Evolutionary conservation across 768 basidiomycete genomes (phyloP), one percentile per base, ranked within the genome.

Genomic region (Amanita phalloides): DNA sequence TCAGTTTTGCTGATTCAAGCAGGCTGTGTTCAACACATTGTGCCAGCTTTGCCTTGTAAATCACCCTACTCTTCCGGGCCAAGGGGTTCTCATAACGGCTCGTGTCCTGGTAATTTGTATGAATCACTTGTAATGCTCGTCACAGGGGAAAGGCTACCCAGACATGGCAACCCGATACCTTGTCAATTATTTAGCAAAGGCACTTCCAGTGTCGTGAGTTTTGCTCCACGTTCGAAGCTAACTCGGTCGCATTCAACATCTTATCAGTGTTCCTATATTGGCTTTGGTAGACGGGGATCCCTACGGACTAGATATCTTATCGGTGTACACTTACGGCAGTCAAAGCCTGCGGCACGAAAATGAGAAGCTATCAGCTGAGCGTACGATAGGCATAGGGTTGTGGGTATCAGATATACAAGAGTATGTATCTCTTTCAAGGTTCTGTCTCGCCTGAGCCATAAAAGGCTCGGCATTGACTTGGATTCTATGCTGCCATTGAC

Each of bases 11-110:
- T 47, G 20, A 52, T 36, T 46, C 47, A n/a, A 54, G 13, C 62
- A 97, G 95, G 95, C 96, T 0, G 79, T 96, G n/a, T 98, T 97
- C 63, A 88, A 93, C 61, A 86, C 90, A 0, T 74, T 98, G 1
- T 86, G 83, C 60, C 72, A 74, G 38, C 56, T 81, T 13, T 66
- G 66, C 20, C 67, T 93, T 48, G 69, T 79, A 4, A 66, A 70
- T 20, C 67, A 79, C 55, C 62, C 69, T 0, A 64, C 62, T 3
- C 63, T 83, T 39, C 75, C 79, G 1, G 84, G 87, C 0, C 65
- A 69, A 35, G 93, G 91, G 1, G 62, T 93, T 17, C 71, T 92
- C 39, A 75, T 95, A 59, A 95, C 93, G 4, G 93, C 90, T 55
- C 28, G 48, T 30, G 13, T 11, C 23, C 6, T 23, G 28, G 33